phyloP scores from a whole-genome alignment of 1,284 basidiomycete genomes.

The Afroboletus lepidellus region DNA sequence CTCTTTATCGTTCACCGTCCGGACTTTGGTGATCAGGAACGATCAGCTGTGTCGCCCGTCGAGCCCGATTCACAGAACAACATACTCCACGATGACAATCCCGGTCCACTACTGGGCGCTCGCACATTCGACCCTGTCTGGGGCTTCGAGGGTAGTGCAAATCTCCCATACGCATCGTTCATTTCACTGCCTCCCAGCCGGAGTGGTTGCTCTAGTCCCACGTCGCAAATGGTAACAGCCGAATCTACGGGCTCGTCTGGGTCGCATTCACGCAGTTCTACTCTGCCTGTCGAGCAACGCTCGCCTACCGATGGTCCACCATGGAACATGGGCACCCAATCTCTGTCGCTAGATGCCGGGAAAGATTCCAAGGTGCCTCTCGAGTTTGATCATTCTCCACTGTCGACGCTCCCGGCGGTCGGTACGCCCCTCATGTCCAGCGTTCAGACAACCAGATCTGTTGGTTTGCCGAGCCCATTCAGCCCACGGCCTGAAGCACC shows the following conservation, averaged over 20 bases:
- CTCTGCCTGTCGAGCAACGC: conserved; percentile 32
- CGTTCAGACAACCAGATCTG: conserved; percentile 11
- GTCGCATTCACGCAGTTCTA: conserved; percentile 34
- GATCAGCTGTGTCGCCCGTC: background rate
- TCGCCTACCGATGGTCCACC: conserved; percentile 23
- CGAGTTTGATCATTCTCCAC: conserved; percentile 32
- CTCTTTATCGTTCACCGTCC: conserved; percentile 31
- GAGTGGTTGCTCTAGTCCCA: conserved; percentile 32
- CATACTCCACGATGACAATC: background rate
- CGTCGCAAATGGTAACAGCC: conserved; percentile 24
- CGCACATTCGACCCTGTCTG: conserved; percentile 26
- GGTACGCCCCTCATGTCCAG: conserved; percentile 31
- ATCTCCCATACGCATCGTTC: conserved; percentile 29
- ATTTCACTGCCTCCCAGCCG: conserved; percentile 32
- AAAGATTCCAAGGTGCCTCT: conserved; percentile 16
- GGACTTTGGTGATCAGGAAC: conserved; percentile 11
- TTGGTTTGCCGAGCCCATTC: conserved; percentile 26
- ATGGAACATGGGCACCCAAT: conserved; percentile 13
- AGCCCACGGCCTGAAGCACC: conserved; percentile 31
- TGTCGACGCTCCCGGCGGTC: conserved; percentile 32
- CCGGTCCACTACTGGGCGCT: conserved; percentile 8
- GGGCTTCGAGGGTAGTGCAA: conserved; percentile 27
- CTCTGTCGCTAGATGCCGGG: conserved; percentile 11
- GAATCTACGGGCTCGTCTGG: conserved; percentile 16
- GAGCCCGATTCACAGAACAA: conserved; percentile 5